Evolutionary conservation across 2,329 filamentous ascomycete species (phyloP), one percentile per base, ranked within the genome.

Genomic region (Ophiostoma angusticollis): DNA sequence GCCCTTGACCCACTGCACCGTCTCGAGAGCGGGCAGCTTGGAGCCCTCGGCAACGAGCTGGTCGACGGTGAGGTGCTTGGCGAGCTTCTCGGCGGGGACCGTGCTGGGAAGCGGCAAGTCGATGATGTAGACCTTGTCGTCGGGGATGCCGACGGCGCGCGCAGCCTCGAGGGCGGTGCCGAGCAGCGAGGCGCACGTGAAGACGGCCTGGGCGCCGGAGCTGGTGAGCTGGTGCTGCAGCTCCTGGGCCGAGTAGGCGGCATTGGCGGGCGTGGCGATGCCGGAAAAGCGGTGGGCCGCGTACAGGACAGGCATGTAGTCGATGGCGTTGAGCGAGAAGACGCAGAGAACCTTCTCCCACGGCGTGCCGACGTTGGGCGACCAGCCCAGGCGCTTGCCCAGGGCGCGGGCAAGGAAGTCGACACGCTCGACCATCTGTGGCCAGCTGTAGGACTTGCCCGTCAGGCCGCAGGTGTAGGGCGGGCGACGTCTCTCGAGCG

Each of bases 331-430:
- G 44, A 84, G 56, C 17, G 75, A 77, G 58, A 82, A 87, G 27
- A 85, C 64, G 4, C 67, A 77, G 31, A 81, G 59, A 16, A 84
- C 77, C 58, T 86, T 87, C 49, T 87, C 80, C 74, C 78, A 86
- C 51, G 84, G 79, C 0, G 72, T 71, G 6, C 78, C 81, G 37
- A 72, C 54, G 48, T 84, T 80, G 2, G 78, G 72, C n/a, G 66
- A 54, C 72, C 81, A 84, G 39, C 73, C 77, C 41, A 87, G 62
- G 48, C 83, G 75, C 48, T 78, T 72, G 16, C 72, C 67, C 16
- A 86, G 58, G 16, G 67, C 72, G 33, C 77, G 40, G 4, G 49
- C 31, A 1, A 51, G 24, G 24, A 34, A 37, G 29, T 49, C 50
- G 22, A 41, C 35, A 4, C 50, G 45, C 22, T 34, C 36, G 11